Conservation (phyloP, 768 basidiomycete genomes). For the Galerina marginata region DNA sequence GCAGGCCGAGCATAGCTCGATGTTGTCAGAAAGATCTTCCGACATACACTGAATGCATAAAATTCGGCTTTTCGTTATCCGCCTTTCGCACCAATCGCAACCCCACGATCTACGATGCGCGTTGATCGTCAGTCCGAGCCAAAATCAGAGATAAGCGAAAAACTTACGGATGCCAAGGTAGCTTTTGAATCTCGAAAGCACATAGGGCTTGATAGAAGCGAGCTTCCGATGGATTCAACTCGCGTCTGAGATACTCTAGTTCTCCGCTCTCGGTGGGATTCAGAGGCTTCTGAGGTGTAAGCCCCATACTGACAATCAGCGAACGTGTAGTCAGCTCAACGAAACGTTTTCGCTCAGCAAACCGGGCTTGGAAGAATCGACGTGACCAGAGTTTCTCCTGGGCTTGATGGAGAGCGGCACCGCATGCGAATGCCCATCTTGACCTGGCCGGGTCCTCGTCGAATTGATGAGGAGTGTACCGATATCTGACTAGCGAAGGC, state of each 20-base stretch:
- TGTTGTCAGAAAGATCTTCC: conserved; percentile 38
- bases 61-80: conserved; percentile 37
- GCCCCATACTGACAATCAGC: conserved; percentile 33
- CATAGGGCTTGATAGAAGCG: conserved; percentile 39
- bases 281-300: conserved; percentile 37
- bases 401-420: conserved; percentile 33
- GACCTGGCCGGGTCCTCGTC: conserved; percentile 35
- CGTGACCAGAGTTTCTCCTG: conserved; percentile 38
- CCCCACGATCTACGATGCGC: conserved; percentile 22
- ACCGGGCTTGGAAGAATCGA: conserved; percentile 35
- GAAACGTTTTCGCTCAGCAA: conserved; percentile 34
- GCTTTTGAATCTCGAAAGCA: conserved; percentile 38
- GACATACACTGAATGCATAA: conserved; percentile 39
- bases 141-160: not conserved
- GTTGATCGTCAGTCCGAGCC: not conserved
- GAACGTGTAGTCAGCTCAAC: conserved; percentile 35
- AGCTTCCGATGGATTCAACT: conserved; percentile 38
- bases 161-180: conserved; percentile 42
- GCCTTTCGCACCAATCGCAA: conserved; percentile 38
- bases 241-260: conserved; percentile 34
- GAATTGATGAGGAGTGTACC: conserved; percentile 33
- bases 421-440: conserved; percentile 40
- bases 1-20: conserved; percentile 38
- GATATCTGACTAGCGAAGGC: conserved; percentile 35
- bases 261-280: conserved; percentile 31